Evolutionary conservation across 2,329 filamentous ascomycete genomes (phyloP), one percentile per base, ranked within the genome.

Genomic region (Blastomyces gilchristii): DNA sequence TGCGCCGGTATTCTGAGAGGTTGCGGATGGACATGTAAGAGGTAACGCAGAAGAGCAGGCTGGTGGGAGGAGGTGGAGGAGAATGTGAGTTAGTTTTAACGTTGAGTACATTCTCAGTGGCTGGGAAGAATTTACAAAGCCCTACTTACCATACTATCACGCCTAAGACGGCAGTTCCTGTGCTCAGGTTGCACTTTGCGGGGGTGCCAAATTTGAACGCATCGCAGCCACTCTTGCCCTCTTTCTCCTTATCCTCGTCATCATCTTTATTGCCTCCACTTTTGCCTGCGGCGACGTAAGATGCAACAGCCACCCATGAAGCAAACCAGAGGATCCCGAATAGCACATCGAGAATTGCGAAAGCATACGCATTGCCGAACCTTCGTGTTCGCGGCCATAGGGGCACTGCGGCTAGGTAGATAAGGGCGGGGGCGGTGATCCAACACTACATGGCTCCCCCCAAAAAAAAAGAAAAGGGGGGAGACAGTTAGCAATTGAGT

Each of bases 311-410:
- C 16, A 83, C 76, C 76, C 83, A 84, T 4, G 83, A 83, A 5
- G 78, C 77, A 69, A 86, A 83, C 84, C 84, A 87, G 49, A 86
- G 71, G 11, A 86, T 70, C 5, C 78, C 72, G 68, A 80, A 84
- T 31, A 85, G 68, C 16, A 77, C 71, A 68, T 87, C 84, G 63
- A 86, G 71, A 2, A 77, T 74, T 9, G 82, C 80, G 69, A 85
- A 85, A 61, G 82, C 83, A 69, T 85, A 85, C 47, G 82, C 80
- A 68, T 85, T 85, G 63, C 82, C 81, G 69, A 86, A 84, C 60
- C 80, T 78, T 67, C 78, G 78, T 34, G 83, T 81, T 65, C 84
- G 81, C 31, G 79, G 79, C 81, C 83, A 86, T 75, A 84, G 82
- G 5, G 84, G 84, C 4, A 84, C 81, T 71, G 83, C 83, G 56